Base-by-base conservation (phyloP, 257 asterid genomes). In the Paulownia fortunei region DNA sequence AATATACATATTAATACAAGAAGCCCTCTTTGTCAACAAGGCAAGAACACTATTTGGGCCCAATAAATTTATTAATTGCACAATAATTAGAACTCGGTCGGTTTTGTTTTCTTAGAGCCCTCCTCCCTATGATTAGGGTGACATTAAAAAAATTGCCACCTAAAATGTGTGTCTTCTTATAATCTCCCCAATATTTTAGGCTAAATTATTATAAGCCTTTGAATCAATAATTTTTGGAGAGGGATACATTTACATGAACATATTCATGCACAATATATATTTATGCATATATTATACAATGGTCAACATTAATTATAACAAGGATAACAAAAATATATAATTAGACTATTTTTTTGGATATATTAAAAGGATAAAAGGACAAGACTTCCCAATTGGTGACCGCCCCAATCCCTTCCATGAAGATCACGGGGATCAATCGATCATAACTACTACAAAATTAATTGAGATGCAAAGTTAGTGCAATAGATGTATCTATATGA, bases 71-170 rank as follows among this genome's bases (percentile, higher is more conserved):
- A 32, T 62, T 62, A 23, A 49, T 52, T 19, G 42, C 8, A 3
- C 58, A 72, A 62, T 80, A 41, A 64, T 73, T 76, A 65, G 67
- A 76, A 51, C 27, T 76, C 18, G 80, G 64, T 51, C 61, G 47
- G 37, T 73, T 66, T 58, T 80, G 51, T 42, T 56, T 49, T 63
- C 27, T 34, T 59, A 58, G 16, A 36, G 72, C 37, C 52, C 19
- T 13, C 12, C n/a, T 39, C 69, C 42, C 18, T 65, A 80, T 80
- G 75, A 80, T 58, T 66, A 73, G 58, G 71, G 42, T 46, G 36
- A 54, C 39, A 36, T 41, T 41, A 37, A 24, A 13, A 16, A 5
- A 36, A 12, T 4, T 0, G 30, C 37, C 19, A 73, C 34, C 55
- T 62, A 73, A 65, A 42, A 30, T 47, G 42, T 55, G 58, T 54